Base-by-base conservation (phyloP, 1,139 yeast species). In the Candida neerlandica region DNA sequence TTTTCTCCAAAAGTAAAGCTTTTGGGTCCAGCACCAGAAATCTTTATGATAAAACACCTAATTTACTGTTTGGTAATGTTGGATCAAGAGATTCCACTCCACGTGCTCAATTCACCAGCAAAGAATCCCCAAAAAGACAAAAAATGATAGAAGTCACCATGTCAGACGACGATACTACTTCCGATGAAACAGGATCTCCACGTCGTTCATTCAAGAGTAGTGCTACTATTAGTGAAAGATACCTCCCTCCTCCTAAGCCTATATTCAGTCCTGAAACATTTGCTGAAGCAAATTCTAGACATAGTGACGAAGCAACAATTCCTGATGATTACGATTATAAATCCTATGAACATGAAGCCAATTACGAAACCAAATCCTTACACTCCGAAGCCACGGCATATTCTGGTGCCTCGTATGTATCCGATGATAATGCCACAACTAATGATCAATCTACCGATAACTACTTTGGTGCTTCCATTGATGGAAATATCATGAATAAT, bases 121-220 rank as follows among this genome's bases (percentile, higher is more conserved):
- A 78, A 55, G 91, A 85, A 58, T 85, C 91, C 0, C 94, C 94
- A 32, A 78, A 74, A 51, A 79, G 89, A 61, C 75, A 75, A 44
- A 71, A 69, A 27, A 75, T 75, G 46, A 77, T 79, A 3, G 75
- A 81, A 12, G 66, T 82, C 10, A 67, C 79, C 11, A 74, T 80
- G 23, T 67, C 75, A 26, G 77, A 76, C 44, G 78, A 75, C 43
- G 75, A 73, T 18, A 76, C 69, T 26, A 77, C n/a, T n/a, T n/a
- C 70, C 9, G 70, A 64, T 30, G 64, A 61, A 15, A 58, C 60
- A 26, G 71, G 71, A 2, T 69, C 78, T 1, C 78, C 80, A 15
- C 61, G 66, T 39, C 60, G 74, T 34, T 65, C 70, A 1, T 62
- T 64, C 55, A 65, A 72, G 34, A 71, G 78, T 12, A 68, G 74